A percentile compares a stretch with the other conserved stretches of the same genome.
Conservation (phyloP, 352 stramenopile genomes). For the Phytopythium montanum region DNA sequence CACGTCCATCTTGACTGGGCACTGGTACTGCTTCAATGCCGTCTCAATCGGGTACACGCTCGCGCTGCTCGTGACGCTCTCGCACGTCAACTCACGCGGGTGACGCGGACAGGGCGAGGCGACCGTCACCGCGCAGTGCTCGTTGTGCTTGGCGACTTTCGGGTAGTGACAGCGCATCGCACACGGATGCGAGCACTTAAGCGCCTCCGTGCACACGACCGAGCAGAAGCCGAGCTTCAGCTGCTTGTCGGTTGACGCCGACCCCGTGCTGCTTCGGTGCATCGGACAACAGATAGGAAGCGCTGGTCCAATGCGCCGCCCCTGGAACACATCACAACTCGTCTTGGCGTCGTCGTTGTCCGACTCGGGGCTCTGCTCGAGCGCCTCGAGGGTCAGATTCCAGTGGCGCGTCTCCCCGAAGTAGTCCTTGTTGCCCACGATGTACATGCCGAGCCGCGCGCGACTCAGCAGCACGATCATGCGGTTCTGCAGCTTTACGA, state of each 20-base stretch:
- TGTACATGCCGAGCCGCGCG: slow-evolving; percentile 81
- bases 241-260: slow-evolving; percentile 32
- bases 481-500: slow-evolving; percentile 87
- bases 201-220: slow-evolving; percentile 49
- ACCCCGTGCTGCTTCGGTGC: slow-evolving; percentile 38
- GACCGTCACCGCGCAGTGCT: slow-evolving; percentile 43
- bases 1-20: slow-evolving; percentile 45
- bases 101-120: slow-evolving; percentile 68
- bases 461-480: slow-evolving; percentile 89
- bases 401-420: slow-evolving; percentile 75
- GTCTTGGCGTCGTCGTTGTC: slow-evolving; percentile 29
- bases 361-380: slow-evolving; percentile 36
- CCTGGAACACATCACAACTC: slow-evolving; percentile 29
- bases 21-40: slow-evolving; percentile 55
- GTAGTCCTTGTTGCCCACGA: slow-evolving; percentile 81
- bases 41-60: slow-evolving; percentile 19
- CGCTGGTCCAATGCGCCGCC: slow-evolving; percentile 39
- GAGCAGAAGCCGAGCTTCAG: slow-evolving; percentile 74
- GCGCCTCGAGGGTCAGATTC: slow-evolving; percentile 62
- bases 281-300: slow-evolving; percentile 80
- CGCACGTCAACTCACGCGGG: slow-evolving; percentile 44
- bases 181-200: slow-evolving; percentile 71
- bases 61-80: slow-evolving; percentile 30
- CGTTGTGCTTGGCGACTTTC: slow-evolving; percentile 50
- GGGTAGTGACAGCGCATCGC: slow-evolving; percentile 70